phyloP scores from a whole-genome alignment of 371 early-diverging fungal species.

The Coelomomyces lativittatus region DNA sequence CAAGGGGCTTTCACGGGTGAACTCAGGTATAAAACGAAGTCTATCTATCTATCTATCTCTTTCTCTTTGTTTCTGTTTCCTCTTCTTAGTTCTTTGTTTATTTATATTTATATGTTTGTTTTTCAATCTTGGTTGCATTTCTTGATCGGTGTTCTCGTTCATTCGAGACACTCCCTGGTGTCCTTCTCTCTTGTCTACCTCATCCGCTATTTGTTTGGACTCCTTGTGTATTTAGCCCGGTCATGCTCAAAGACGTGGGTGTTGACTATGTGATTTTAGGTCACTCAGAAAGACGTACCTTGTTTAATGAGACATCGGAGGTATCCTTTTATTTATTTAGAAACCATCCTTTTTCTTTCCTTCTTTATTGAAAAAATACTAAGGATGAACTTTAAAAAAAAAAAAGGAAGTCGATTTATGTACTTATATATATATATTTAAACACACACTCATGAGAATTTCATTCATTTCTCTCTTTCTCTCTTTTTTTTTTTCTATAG shows the following conservation, averaged over 20 bases:
- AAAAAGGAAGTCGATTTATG: no score
- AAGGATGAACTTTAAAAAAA: no score
- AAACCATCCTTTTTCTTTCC: not conserved
- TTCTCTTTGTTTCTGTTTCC: not conserved
- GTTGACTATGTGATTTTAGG: slow-evolving; percentile 94
- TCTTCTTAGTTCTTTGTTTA: not conserved
- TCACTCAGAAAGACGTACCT: slow-evolving; percentile 95
- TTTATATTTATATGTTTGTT: not conserved
- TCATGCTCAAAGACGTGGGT: slow-evolving; percentile 85
- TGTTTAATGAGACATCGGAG: slow-evolving; percentile 78
- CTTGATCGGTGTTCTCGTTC: not conserved
- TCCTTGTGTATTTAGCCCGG: slow-evolving; percentile 33
- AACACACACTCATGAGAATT: not conserved
- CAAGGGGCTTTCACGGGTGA: slow-evolving; percentile 98
- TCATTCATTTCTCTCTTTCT: not conserved
- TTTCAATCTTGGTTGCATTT: not conserved
- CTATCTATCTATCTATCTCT: no score
- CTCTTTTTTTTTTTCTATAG: slow-evolving; percentile 6
- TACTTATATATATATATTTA: not conserved
- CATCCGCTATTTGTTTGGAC: not conserved
- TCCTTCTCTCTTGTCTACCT: not conserved
- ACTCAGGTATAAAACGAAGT: slow-evolving; percentile 60
- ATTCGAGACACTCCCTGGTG: not conserved
- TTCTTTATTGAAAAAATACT: not conserved
- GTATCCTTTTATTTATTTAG: slow-evolving; percentile 9